Base-by-base conservation (phyloP, 2,329 filamentous ascomycete species). In the Eurotiales sp. region DNA sequence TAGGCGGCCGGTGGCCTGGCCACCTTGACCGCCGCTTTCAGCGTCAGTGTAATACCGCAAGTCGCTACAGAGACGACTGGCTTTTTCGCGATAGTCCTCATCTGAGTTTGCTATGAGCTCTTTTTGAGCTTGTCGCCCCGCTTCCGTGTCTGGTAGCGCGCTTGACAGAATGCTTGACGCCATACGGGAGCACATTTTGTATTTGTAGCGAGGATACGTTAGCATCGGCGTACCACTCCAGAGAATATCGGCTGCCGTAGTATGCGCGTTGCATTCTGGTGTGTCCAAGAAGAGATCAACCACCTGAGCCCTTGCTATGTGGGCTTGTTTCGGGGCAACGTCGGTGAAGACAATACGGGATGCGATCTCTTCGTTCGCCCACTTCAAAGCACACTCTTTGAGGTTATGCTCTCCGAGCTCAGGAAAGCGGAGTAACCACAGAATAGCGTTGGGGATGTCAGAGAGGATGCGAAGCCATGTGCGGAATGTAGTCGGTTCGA, bases 141-240 rank as follows among this genome's bases (percentile, higher is more conserved):
- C 82, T 1, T 76, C 71, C 0, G 76, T 78, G 58, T 84, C 86
- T 0, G 93, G 93, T 3, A 99, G 73, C 0, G 93, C 93, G 14
- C 93, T 93, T 57, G 84, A 88, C 25, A 99, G 78, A 51, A 99
- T 97, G 10, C 90, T 96, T 6, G 93, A 91, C 6, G 92, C 93
- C 87, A 99, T 99, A 49, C 93, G 87, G 39, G 90, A 95, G 70
- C 93, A 99, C 93, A 99, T 99, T 72, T 99, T 99, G 73, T 96
- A 96, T 46, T 87, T 82, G 68, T 97, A 96, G 30, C 93, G 83
- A 10, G 93, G 91, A 25, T 93, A 77, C 0, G 93, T 99, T 23
- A 99, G 77, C 19, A 99, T 75, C 4, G 93, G 93, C 0, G 93
- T 97, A 60, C 91, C 95, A 47, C 88, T 95, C 93, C 93, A 99